These are phyloP conservation scores for Phtheirospermum japonicum DNA, from an alignment of 257 asterid species.

Conservation along the genomic window DNA sequence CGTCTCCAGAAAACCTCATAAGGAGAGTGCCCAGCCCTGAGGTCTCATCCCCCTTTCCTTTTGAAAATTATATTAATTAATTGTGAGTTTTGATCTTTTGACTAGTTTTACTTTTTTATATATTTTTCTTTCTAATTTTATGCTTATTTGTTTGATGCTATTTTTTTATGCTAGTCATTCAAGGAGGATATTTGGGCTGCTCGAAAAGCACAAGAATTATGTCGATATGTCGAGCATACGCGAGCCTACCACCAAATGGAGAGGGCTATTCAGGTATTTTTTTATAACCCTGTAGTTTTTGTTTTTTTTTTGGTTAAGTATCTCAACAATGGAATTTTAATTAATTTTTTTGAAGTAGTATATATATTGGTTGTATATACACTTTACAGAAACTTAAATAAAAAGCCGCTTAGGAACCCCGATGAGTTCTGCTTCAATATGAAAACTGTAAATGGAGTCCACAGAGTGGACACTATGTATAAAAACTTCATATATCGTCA, in stretches of 20 bases:
- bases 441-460: conserved; percentile 69
- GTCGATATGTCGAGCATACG: conserved; percentile 77
- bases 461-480: too few species aligned
- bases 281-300: neutral
- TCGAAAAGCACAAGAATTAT: conserved; percentile 91
- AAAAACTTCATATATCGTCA: too few species aligned
- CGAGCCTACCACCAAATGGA: conserved; percentile 64
- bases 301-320: neutral
- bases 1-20: conserved; percentile 72
- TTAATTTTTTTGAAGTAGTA: neutral
- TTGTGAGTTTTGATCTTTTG: conserved; percentile 13
- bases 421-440: conserved; percentile 88
- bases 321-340: conserved; percentile 10
- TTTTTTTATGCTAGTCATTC: too few species aligned
- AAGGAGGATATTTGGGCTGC: too few species aligned
- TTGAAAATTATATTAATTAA: neutral
- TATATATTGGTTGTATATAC: neutral
- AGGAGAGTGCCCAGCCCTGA: conserved; percentile 91
- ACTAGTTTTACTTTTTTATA: neutral
- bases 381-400: conserved; percentile 75
- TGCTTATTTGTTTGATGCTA: too few species aligned
- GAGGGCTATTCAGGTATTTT: conserved; percentile 55
- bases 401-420: conserved; percentile 82
- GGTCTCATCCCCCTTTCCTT: conserved; percentile 27
- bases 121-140: neutral